Conservation (phyloP, 2,329 filamentous ascomycete species). For the Capronia coronata region DNA sequence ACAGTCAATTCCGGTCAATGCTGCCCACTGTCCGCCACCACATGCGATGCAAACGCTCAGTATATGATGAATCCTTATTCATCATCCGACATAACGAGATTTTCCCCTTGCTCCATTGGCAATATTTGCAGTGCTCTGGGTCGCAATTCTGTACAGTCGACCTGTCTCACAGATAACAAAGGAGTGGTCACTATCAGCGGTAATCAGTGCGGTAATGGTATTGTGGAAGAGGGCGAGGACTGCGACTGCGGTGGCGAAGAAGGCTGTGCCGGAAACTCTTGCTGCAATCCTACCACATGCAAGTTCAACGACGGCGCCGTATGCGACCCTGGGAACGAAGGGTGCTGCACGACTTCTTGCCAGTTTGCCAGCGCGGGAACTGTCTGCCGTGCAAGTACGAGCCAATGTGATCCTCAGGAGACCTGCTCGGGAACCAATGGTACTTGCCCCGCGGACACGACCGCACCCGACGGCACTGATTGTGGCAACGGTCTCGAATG, state of each 20-base stretch:
- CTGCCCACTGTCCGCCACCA: slow-evolving; percentile 63
- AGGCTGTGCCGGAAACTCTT: slow-evolving; percentile 67
- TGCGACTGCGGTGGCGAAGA: slow-evolving; percentile 83
- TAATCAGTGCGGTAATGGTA: slow-evolving; percentile 89
- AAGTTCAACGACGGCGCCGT: slow-evolving; percentile 68
- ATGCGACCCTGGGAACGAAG: slow-evolving; percentile 57
- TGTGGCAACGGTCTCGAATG: slow-evolving; percentile 72
- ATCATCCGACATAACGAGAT: slow-evolving; percentile 61
- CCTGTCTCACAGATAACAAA: slow-evolving; percentile 78
- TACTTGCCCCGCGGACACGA: slow-evolving; percentile 67
- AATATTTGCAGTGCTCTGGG: slow-evolving; percentile 87
- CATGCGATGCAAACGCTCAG: slow-evolving; percentile 67
- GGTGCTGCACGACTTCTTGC: slow-evolving; percentile 39
- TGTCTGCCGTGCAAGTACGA: slow-evolving; percentile 73
- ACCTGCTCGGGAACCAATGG: slow-evolving; percentile 67
- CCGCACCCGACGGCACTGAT: slow-evolving; percentile 59
- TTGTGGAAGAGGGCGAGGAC: slow-evolving; percentile 88
- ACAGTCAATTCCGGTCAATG: slow-evolving; percentile 60
- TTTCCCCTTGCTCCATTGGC: slow-evolving; percentile 83
- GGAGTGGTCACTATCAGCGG: slow-evolving; percentile 74
- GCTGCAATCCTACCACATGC: slow-evolving; percentile 82
- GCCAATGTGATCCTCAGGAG: slow-evolving; percentile 79
- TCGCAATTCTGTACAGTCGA: slow-evolving; percentile 66
- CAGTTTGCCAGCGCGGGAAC: slow-evolving; percentile 51
- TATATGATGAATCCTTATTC: slow-evolving; percentile 98